phyloP scores from a whole-genome alignment of 352 stramenopile genomes.

The Phytophthora idaei region DNA sequence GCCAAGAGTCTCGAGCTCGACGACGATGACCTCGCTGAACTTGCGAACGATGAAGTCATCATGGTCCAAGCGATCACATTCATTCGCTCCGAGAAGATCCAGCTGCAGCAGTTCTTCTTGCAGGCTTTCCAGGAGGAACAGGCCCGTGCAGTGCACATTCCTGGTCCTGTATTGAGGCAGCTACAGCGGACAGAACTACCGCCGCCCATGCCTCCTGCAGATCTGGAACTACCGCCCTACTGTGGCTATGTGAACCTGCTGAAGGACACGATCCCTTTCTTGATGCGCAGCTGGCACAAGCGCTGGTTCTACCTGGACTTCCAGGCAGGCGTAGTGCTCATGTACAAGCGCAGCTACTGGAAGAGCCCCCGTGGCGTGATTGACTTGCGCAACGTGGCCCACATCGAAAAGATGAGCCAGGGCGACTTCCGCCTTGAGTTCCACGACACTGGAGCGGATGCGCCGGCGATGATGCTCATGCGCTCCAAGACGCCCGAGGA shows the following conservation, averaged over 20 bases:
- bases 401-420: slow-evolving; percentile 74
- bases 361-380: slow-evolving; percentile 73
- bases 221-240: slow-evolving; percentile 68
- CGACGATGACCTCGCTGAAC: slow-evolving; percentile 67
- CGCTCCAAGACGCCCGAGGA: slow-evolving; percentile 63
- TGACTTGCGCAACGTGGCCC: slow-evolving; percentile 65
- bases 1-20: slow-evolving; percentile 62
- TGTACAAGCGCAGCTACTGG: slow-evolving; percentile 90
- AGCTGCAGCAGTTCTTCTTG: slow-evolving; percentile 63
- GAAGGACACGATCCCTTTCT: slow-evolving; percentile 76
- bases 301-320: slow-evolving; percentile 87
- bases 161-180: slow-evolving; percentile 31
- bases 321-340: slow-evolving; percentile 64
- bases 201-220: slow-evolving; percentile 29
- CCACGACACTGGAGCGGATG: slow-evolving; percentile 39
- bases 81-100: slow-evolving; percentile 68
- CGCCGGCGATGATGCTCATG: slow-evolving; percentile 59
- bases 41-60: slow-evolving; percentile 56
- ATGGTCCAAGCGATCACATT: slow-evolving; percentile 60
- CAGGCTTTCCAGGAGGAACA: slow-evolving; percentile 63
- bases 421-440: slow-evolving; percentile 76
- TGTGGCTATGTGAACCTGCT: slow-evolving; percentile 79
- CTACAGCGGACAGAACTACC: slow-evolving; percentile 41
- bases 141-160: slow-evolving; percentile 26
- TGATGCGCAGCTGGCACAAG: slow-evolving; percentile 83